Conservation (phyloP, 2,329 filamentous ascomycete genomes). For the Fusarium floridanum region DNA sequence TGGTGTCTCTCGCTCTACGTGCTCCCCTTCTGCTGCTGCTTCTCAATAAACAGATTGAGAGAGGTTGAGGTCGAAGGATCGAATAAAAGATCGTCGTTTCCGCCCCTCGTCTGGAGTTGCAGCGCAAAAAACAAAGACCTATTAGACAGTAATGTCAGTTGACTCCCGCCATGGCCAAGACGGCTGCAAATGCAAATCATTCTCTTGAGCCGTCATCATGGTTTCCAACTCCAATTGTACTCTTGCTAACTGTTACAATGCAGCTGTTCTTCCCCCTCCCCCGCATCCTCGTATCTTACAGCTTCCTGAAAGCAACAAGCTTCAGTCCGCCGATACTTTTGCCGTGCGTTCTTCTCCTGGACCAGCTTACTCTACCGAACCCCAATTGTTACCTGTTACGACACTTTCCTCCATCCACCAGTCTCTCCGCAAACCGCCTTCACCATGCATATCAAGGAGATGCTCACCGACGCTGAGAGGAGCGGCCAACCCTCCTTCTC, state of each 20-base stretch:
- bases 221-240: conserved; percentile 6
- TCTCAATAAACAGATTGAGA: conserved; percentile 43
- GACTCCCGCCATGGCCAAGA: not conserved
- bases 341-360: not conserved
- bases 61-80: conserved; percentile 31
- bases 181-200: not conserved
- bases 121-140: conserved; percentile 31
- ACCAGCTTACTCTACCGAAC: conserved; percentile 9
- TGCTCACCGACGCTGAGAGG: conserved; percentile 85
- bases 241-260: conserved; percentile 23
- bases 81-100: conserved; percentile 39
- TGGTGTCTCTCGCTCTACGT: conserved; percentile 16
- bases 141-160: conserved; percentile 28
- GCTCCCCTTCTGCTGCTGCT: conserved; percentile 42
- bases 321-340: not conserved
- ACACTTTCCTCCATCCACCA: not conserved
- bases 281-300: conserved; percentile 5
- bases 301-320: conserved; percentile 3
- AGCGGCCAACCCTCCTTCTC: conserved; percentile 90
- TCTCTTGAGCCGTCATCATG: not conserved
- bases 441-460: conserved; percentile 95
- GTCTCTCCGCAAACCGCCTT: conserved; percentile 21
- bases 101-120: conserved; percentile 44
- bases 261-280: conserved; percentile 31
- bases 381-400: not conserved